Conservation (phyloP, 2,329 filamentous ascomycete species). For the Zasmidium cellare region DNA sequence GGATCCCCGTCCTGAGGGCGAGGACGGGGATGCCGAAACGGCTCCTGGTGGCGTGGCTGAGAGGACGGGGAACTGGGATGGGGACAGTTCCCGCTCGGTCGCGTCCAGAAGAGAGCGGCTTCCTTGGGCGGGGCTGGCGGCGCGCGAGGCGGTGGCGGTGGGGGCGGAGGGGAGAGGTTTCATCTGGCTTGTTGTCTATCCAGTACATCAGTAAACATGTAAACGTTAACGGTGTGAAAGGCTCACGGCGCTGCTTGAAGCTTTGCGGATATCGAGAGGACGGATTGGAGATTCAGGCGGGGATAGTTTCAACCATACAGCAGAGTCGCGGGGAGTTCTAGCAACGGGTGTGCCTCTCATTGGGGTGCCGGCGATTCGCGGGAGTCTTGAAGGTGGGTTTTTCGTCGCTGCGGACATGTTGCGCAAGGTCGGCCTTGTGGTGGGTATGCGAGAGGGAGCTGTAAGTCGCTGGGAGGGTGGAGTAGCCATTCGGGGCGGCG, state of each 20-base stretch:
- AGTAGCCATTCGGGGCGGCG: constrained; percentile 1
- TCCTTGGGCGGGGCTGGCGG: constrained; percentile 37
- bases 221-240: background rate
- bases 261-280: background rate
- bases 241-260: background rate
- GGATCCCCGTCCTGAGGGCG: background rate
- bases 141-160: constrained; percentile 32
- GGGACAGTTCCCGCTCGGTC: constrained; percentile 24
- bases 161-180: constrained; percentile 45
- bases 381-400: too few relatives aligned
- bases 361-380: too few relatives aligned
- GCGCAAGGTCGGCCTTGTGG: too few relatives aligned
- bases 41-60: background rate
- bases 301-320: background rate
- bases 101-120: constrained; percentile 42
- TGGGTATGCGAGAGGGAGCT: too few relatives aligned
- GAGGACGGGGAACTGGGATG: background rate
- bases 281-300: background rate
- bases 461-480: background rate
- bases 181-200: constrained; percentile 11
- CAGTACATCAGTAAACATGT: background rate
- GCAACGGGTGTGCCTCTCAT: background rate
- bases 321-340: background rate
- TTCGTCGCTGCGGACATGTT: too few relatives aligned
- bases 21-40: background rate